phyloP scores from a whole-genome alignment of 139 green algal genomes.

The Ostreobium quekettii region DNA sequence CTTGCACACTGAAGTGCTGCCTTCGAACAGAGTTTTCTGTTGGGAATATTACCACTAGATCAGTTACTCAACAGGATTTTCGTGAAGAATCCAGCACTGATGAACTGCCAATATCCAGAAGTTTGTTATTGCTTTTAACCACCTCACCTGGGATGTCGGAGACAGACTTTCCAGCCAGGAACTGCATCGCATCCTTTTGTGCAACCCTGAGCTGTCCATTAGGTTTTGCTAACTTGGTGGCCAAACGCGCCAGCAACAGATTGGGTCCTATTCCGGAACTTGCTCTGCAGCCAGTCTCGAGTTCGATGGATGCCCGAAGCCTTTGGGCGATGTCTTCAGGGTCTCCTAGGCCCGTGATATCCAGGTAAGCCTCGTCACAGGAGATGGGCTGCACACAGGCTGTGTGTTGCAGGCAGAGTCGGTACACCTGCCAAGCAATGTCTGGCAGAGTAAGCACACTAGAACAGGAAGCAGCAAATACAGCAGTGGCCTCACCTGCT shows the following conservation, averaged over 20 bases:
- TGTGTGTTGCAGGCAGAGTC: conserved; percentile 60
- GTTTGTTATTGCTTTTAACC: neutral
- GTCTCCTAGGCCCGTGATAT: conserved; percentile 75
- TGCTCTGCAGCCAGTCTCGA: conserved; percentile 37
- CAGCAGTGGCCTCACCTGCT: too few species aligned
- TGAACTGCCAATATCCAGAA: neutral
- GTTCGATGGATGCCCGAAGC: conserved; percentile 36
- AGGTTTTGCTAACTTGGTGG: conserved; percentile 75
- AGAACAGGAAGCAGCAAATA: too few species aligned
- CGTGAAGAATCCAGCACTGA: neutral
- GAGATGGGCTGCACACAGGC: conserved; percentile 73
- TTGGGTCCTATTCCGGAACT: conserved; percentile 64
- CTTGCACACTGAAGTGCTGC: neutral
- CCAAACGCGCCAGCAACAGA: conserved; percentile 70
- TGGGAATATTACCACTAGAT: neutral
- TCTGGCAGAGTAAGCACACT: too few species aligned
- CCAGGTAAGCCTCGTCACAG: conserved; percentile 91
- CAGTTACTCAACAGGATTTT: conserved; percentile 1
- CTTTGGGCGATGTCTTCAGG: conserved; percentile 33
- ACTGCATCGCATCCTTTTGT: conserved; percentile 29
- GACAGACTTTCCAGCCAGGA: conserved; percentile 48
- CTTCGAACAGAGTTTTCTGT: neutral
- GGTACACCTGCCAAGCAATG: conserved; percentile 90
- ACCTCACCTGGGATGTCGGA: conserved; percentile 58
- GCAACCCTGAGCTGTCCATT: conserved; percentile 55